These are phyloP conservation scores for Kodamaea anthophila DNA, from an alignment of 1,139 yeast species.

Conservation along the genomic window DNA sequence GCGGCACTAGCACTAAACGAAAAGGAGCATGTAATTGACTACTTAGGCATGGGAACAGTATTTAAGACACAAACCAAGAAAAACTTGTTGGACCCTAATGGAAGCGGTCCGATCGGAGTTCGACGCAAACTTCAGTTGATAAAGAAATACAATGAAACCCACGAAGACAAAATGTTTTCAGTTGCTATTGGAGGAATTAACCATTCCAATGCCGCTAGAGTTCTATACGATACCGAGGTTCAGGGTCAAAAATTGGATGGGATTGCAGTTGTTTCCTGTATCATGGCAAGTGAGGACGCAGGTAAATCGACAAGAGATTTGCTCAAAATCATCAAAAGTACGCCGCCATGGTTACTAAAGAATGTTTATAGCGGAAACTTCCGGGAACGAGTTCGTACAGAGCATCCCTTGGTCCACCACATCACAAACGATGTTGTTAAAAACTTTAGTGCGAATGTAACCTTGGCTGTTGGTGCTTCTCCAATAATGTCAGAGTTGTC, in stretches of 20 bases:
- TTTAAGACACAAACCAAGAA: constrained; percentile 71
- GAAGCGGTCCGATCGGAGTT: constrained; percentile 63
- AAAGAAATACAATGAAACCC: constrained; percentile 24
- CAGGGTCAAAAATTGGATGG: constrained; percentile 59
- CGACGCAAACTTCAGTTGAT: constrained; percentile 48
- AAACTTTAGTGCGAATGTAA: constrained; percentile 84
- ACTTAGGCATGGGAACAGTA: constrained; percentile 83
- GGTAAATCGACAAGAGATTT: constrained; percentile 43
- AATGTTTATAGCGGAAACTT: not conserved
- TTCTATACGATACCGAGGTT: constrained; percentile 44
- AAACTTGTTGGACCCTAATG: constrained; percentile 37
- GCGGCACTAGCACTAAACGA: constrained; percentile 37
- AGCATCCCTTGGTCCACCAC: constrained; percentile 70
- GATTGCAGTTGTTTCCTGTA: constrained; percentile 80
- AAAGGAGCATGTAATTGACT: constrained; percentile 54
- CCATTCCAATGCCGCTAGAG: constrained; percentile 53
- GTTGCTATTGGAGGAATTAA: constrained; percentile 90
- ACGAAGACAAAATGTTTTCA: constrained; percentile 35
- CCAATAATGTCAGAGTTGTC: constrained; percentile 87
- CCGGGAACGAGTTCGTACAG: constrained; percentile 1
- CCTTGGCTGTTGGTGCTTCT: constrained; percentile 78
- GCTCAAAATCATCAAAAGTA: constrained; percentile 6
- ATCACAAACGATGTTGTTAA: constrained; percentile 88
- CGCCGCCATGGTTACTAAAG: constrained; percentile 1
- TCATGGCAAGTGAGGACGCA: constrained; percentile 66